Evolutionary conservation across 116 monocot genomes (phyloP).

Genomic region (Cymodocea nodosa): DNA sequence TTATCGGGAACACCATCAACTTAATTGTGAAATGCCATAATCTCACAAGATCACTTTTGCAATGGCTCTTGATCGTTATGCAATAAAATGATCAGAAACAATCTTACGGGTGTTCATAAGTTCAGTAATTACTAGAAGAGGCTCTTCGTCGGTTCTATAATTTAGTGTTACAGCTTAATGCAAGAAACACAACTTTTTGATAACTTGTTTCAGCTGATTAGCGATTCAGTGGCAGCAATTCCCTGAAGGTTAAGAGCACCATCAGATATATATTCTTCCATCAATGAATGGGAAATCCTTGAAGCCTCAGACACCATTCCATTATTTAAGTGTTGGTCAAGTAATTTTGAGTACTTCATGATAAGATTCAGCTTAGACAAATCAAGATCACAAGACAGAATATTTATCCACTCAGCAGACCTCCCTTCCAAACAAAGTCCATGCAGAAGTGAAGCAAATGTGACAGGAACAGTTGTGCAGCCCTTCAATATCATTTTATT

Average conservation of each 20-base stretch:
- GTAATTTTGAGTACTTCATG: slow-evolving; percentile 26
- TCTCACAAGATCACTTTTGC: too few species aligned
- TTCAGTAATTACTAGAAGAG: too few species aligned
- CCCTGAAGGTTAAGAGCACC: not conserved
- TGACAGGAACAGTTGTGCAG: slow-evolving; percentile 30
- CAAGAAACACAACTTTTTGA: too few species aligned
- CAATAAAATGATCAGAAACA: too few species aligned
- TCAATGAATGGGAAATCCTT: slow-evolving; percentile 23
- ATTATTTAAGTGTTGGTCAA: slow-evolving; percentile 26
- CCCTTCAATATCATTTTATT: slow-evolving; percentile 57
- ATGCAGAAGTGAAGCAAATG: slow-evolving; percentile 60
- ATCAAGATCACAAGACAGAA: slow-evolving; percentile 36
- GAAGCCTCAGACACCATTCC: slow-evolving; percentile 31
- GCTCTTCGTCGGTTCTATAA: too few species aligned
- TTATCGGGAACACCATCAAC: too few species aligned
- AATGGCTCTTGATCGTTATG: too few species aligned
- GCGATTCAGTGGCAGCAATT: not conserved
- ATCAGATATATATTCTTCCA: slow-evolving; percentile 15
- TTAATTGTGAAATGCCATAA: too few species aligned
- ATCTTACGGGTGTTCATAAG: too few species aligned
- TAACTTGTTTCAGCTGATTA: not conserved
- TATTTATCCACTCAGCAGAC: slow-evolving; percentile 34
- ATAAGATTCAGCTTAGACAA: slow-evolving; percentile 37
- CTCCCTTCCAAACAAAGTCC: slow-evolving; percentile 59
- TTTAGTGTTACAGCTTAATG: too few species aligned